Conservation (phyloP, 352 stramenopile species). For the Phytophthora aleatoria region DNA sequence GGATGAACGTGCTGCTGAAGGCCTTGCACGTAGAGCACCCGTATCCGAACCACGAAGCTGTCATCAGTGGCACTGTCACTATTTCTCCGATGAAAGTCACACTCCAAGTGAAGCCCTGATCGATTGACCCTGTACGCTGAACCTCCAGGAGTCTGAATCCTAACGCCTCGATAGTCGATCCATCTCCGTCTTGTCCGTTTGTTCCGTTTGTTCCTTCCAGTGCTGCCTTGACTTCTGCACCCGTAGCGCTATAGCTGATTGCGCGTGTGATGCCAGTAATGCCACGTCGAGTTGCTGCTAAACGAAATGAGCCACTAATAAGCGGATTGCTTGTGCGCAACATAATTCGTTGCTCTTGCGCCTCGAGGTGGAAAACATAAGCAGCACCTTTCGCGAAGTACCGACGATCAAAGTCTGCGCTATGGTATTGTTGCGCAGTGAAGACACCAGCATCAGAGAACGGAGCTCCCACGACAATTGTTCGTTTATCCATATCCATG, state of each 20-base stretch:
- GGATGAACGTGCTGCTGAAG: slow-evolving; percentile 74
- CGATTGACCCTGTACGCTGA: slow-evolving; percentile 61
- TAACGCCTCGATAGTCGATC: slow-evolving; percentile 63
- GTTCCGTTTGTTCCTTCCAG: slow-evolving; percentile 63
- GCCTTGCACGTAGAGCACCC: slow-evolving; percentile 70
- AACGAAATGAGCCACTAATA: slow-evolving; percentile 71
- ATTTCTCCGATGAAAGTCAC: slow-evolving; percentile 86
- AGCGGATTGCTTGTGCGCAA: slow-evolving; percentile 67
- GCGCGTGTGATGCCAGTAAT: slow-evolving; percentile 56
- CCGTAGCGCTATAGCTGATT: slow-evolving; percentile 71
- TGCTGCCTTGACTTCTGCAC: slow-evolving; percentile 71
- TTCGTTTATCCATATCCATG: slow-evolving; percentile 83
- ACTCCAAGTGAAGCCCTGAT: slow-evolving; percentile 82
- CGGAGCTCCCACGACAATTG: slow-evolving; percentile 90
- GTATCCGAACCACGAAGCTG: slow-evolving; percentile 60
- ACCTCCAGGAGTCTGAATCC: slow-evolving; percentile 79
- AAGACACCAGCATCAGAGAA: slow-evolving; percentile 81
- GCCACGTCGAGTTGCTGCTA: slow-evolving; percentile 70
- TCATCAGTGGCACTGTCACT: slow-evolving; percentile 61
- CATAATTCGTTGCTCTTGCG: slow-evolving; percentile 71
- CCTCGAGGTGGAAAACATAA: slow-evolving; percentile 79
- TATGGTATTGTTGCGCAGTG: slow-evolving; percentile 55
- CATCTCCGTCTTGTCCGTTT: slow-evolving; percentile 39
- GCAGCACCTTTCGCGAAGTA: slow-evolving; percentile 76
- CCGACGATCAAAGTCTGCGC: slow-evolving; percentile 53